These are phyloP conservation scores for Isabelozyma pseudorhagii DNA, from an alignment of 805 yeast genomes.

Conservation along the genomic window DNA sequence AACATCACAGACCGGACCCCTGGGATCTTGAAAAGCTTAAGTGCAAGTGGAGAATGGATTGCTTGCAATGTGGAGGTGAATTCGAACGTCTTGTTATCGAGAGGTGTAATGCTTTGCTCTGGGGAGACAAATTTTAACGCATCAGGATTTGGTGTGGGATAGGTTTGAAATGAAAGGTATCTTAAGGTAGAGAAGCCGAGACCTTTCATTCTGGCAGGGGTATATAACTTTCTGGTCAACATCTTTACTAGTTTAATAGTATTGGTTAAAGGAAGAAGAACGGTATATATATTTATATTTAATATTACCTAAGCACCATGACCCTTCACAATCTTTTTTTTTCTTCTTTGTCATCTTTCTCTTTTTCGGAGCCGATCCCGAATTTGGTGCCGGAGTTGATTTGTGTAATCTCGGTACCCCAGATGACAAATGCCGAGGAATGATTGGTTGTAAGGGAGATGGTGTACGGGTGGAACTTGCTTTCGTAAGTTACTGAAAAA, in stretches of 20 bases:
- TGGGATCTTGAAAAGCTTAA: conserved; percentile 53
- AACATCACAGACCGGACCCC: conserved; percentile 72
- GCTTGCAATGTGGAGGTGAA: conserved; percentile 54
- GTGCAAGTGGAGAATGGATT: conserved; percentile 61
- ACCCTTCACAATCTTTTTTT: not conserved
- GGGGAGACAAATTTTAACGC: conserved; percentile 64
- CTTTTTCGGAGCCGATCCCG: not conserved
- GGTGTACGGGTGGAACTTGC: not conserved
- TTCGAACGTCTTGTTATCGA: conserved; percentile 46
- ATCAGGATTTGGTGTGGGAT: conserved; percentile 71
- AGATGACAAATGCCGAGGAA: not conserved
- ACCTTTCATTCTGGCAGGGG: not conserved
- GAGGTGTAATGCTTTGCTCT: conserved; percentile 46
- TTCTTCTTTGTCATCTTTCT: not conserved
- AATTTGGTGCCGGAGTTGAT: not conserved
- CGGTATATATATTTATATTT: not conserved
- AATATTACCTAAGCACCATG: not conserved
- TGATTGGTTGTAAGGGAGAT: not conserved
- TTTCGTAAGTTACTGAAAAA: not conserved
- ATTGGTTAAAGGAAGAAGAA: not conserved
- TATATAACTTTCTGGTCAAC: not conserved
- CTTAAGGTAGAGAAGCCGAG: conserved; percentile 9
- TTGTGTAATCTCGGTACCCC: not conserved
- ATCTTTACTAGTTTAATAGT: not conserved
- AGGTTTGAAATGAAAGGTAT: conserved; percentile 38